Percentiles rank a stretch among this genome's conserved stretches.
Conservation (phyloP, 768 basidiomycete genomes). For the Hygrocybe punicea region DNA sequence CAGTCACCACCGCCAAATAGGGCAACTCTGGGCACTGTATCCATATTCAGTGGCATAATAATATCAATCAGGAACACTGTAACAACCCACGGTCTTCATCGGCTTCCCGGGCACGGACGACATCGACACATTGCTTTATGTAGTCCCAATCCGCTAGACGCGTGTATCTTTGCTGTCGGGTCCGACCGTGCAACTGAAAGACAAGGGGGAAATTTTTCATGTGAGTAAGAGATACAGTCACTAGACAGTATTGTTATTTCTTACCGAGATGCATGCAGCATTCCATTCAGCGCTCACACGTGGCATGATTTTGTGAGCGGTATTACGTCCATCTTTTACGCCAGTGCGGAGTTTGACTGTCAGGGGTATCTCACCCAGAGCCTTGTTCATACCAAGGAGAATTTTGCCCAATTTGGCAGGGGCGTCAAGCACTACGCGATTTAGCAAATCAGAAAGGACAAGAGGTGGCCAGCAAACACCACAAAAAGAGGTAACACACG, state of each 20-base stretch:
- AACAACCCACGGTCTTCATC: slow-evolving; percentile 63
- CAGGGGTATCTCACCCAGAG: slow-evolving; percentile 86
- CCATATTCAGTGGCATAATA: neutral
- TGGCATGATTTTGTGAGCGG: slow-evolving; percentile 88
- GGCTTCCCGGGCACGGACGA: slow-evolving; percentile 65
- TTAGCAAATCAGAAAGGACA: too few species aligned
- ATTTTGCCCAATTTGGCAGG: slow-evolving; percentile 82
- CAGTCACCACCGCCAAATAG: slow-evolving; percentile 97
- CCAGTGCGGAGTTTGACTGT: slow-evolving; percentile 92
- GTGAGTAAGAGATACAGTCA: neutral
- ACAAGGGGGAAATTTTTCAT: slow-evolving; percentile 2
- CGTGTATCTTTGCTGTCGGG: slow-evolving; percentile 91
- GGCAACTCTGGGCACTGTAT: slow-evolving; percentile 78
- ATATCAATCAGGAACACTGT: neutral
- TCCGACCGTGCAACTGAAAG: slow-evolving; percentile 86
- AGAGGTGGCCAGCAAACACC: slow-evolving; percentile 5
- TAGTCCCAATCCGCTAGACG: slow-evolving; percentile 94
- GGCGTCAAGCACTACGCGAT: slow-evolving; percentile 78
- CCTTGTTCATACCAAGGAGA: slow-evolving; percentile 85
- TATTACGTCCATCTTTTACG: slow-evolving; percentile 83
- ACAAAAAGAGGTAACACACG: slow-evolving; percentile 46
- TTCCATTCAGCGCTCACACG: slow-evolving; percentile 56
- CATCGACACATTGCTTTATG: slow-evolving; percentile 80
- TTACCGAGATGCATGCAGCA: slow-evolving; percentile 44
- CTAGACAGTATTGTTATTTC: slow-evolving; percentile 8